Conservation (phyloP, 768 basidiomycete genomes). For the Tylopilus subfusipes region DNA sequence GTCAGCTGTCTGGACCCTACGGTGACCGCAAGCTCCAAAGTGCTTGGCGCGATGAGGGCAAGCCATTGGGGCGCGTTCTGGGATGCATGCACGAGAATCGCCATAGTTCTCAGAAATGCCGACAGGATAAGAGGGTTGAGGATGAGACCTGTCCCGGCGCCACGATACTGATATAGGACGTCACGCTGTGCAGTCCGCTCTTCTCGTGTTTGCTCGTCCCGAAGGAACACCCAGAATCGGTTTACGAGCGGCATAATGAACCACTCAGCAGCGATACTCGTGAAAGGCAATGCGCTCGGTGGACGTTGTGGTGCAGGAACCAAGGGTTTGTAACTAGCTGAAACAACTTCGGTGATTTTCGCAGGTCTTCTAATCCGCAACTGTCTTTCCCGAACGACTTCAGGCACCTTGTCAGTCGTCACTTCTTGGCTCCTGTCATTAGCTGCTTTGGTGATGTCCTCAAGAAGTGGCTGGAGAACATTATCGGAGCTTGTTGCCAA, state of each 20-base stretch:
- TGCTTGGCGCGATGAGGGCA: constrained; percentile 73
- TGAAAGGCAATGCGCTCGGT: constrained; percentile 41
- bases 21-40: constrained; percentile 79
- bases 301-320: constrained; percentile 4
- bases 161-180: constrained; percentile 55
- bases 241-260: constrained; percentile 90
- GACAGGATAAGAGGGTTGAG: constrained; percentile 74
- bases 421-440: constrained; percentile 58
- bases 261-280: constrained; percentile 75
- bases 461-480: constrained; percentile 53
- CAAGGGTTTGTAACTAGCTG: constrained; percentile 18
- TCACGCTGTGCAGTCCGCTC: constrained; percentile 59
- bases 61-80: constrained; percentile 80
- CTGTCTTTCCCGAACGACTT: constrained; percentile 68
- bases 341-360: constrained; percentile 43
- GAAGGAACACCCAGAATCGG: constrained; percentile 92
- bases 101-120: constrained; percentile 71
- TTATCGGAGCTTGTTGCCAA: constrained; percentile 40
- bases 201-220: constrained; percentile 78
- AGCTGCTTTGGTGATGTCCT: constrained; percentile 57
- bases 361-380: constrained; percentile 56
- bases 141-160: constrained; percentile 79
- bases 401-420: constrained; percentile 53
- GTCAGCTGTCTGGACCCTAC: constrained; percentile 67
- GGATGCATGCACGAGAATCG: constrained; percentile 78